phyloP scores from a whole-genome alignment of 768 basidiomycete genomes.

The Floccularia luteovirens region DNA sequence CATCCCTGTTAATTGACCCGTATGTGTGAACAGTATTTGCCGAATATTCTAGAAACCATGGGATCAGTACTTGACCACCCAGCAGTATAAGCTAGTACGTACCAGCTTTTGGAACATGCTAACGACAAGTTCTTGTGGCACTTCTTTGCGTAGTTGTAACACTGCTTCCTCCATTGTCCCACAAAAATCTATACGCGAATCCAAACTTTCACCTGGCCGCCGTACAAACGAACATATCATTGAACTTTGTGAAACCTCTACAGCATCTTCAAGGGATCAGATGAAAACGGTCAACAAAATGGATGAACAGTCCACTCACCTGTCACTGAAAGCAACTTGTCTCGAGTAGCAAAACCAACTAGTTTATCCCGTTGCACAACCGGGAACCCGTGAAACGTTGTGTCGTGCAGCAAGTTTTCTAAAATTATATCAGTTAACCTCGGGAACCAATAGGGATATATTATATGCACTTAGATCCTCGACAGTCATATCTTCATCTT shows the following conservation, averaged over 20 bases:
- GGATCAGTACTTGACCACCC: background rate
- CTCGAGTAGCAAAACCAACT: constrained; percentile 55
- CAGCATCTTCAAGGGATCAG: constrained; percentile 13
- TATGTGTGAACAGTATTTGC: constrained; percentile 58
- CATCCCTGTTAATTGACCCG: constrained; percentile 54
- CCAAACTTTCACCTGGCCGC: constrained; percentile 7
- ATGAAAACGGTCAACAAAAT: background rate
- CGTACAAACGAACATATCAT: constrained; percentile 35
- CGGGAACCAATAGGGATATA: background rate
- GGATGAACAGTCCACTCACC: constrained; percentile 17
- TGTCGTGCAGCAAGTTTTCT: constrained; percentile 33
- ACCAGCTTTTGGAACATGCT: constrained; percentile 73
- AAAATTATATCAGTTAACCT: constrained; percentile 3
- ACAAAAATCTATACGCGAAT: constrained; percentile 28
- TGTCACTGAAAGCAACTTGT: constrained; percentile 33
- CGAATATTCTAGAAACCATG: constrained; percentile 45
- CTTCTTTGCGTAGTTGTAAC: constrained; percentile 59
- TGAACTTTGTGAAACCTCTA: constrained; percentile 11
- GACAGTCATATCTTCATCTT: constrained; percentile 39
- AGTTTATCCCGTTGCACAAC: constrained; percentile 44
- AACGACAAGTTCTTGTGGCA: constrained; percentile 64
- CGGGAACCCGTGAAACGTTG: constrained; percentile 58
- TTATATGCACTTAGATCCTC: constrained; percentile 34
- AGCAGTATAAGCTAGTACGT: constrained; percentile 5
- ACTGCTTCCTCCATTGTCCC: constrained; percentile 38